phyloP scores from a whole-genome alignment of 495 filamentous ascomycete genomes.

The Sphaerosporella brunnea region DNA sequence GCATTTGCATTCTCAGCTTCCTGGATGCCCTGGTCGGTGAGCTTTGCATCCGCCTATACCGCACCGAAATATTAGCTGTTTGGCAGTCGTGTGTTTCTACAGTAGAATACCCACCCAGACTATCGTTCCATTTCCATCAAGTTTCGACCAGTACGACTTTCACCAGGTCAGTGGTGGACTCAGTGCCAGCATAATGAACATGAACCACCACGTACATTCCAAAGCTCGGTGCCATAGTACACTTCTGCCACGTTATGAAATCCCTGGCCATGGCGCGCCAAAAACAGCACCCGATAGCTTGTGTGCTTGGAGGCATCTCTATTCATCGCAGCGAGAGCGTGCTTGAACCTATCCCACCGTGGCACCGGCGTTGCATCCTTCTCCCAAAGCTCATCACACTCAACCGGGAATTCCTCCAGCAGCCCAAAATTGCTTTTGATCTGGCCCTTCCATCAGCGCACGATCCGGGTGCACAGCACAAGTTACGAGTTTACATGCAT shows the following conservation, averaged over 20 bases:
- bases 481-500: slow-evolving; percentile 30
- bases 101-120: slow-evolving; percentile 39
- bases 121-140: slow-evolving; percentile 46
- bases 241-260: slow-evolving; percentile 34
- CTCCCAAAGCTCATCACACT: too few species aligned
- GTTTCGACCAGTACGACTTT: slow-evolving; percentile 55
- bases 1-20: slow-evolving; percentile 45
- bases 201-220: slow-evolving; percentile 37
- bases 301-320: neutral
- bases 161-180: neutral
- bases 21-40: slow-evolving; percentile 40
- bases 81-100: too few species aligned
- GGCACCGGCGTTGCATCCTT: neutral
- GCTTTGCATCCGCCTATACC: slow-evolving; percentile 38
- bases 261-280: slow-evolving; percentile 55
- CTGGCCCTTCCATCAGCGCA: slow-evolving; percentile 26
- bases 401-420: slow-evolving; percentile 13
- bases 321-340: neutral
- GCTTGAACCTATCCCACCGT: neutral
- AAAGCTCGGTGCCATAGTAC: slow-evolving; percentile 31
- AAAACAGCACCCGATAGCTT: slow-evolving; percentile 48
- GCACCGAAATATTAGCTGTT: too few species aligned
- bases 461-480: neutral
- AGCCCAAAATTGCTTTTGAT: slow-evolving; percentile 45
- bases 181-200: neutral